Percentiles rank a stretch among this genome's conserved stretches.
phyloP scores from a whole-genome alignment of 192 early-diverging fungal genomes.

The Coemansia sp. region DNA sequence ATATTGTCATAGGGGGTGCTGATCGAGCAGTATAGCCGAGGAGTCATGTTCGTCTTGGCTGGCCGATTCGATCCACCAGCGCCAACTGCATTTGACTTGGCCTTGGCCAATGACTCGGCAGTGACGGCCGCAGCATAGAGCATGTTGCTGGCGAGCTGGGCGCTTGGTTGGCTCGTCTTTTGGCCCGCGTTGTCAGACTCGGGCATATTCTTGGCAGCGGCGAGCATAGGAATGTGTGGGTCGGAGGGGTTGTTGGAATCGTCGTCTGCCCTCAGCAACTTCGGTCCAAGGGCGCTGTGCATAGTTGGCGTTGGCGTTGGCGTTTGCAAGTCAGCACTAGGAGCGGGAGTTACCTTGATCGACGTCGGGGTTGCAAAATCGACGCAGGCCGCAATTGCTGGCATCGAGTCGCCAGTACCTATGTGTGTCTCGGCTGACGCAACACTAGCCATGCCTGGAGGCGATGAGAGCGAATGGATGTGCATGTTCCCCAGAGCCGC shows the following conservation, averaged over 20 bases:
- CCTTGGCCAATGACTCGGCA: conserved; percentile 6
- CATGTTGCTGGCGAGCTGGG: not conserved
- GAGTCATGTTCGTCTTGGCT: conserved; percentile 14
- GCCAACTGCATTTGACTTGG: conserved; percentile 1
- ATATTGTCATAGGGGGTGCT: conserved; percentile 48
- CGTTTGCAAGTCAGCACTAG: conserved; percentile 41
- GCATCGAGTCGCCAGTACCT: conserved; percentile 14
- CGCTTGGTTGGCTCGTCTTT: not conserved
- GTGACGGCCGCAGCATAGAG: not conserved
- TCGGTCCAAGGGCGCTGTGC: conserved; percentile 1
- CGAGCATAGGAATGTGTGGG: not conserved
- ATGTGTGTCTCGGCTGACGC: conserved; percentile 29
- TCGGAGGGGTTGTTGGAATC: not conserved
- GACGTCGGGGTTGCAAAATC: conserved; percentile 51
- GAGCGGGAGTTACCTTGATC: conserved; percentile 43
- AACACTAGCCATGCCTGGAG: conserved; percentile 33
- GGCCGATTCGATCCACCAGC: not conserved
- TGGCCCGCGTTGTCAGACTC: not conserved
- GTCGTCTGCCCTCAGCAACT: not conserved
- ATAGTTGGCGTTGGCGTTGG: conserved; percentile 28
- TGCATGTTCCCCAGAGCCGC: not conserved
- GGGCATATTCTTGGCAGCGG: not conserved
- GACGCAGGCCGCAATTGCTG: conserved; percentile 4
- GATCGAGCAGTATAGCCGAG: conserved; percentile 32
- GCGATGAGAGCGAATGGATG: conserved; percentile 33